Evolutionary conservation across 2,329 filamentous ascomycete species (phyloP).

Genomic region (Talaromyces pinophilus): DNA sequence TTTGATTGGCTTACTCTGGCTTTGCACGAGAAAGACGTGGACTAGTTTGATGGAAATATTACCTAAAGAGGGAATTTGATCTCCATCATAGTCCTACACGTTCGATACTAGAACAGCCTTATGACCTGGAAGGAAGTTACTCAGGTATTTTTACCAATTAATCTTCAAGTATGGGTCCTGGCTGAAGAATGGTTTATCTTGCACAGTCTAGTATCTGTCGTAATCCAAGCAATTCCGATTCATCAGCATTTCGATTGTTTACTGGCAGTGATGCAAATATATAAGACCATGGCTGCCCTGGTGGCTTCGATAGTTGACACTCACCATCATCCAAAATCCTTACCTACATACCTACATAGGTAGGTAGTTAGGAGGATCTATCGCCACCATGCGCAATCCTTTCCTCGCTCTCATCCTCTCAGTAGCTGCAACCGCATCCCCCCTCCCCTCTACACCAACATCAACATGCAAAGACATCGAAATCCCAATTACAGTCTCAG

Average conservation of each 20-base stretch:
- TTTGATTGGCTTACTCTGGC: neutral
- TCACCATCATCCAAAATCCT: neutral
- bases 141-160: neutral
- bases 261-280: neutral
- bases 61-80: neutral
- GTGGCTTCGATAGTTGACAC: neutral
- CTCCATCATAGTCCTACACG: neutral
- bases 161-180: neutral
- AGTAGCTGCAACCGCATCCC: neutral
- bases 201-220: neutral
- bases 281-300: neutral
- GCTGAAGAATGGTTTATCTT: neutral
- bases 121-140: neutral
- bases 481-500: neutral
- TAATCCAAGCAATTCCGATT: neutral
- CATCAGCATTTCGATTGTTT: neutral
- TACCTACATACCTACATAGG: neutral
- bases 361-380: neutral
- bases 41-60: neutral
- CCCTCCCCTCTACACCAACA: neutral
- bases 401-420: neutral
- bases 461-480: neutral
- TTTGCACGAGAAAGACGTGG: neutral
- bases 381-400: neutral
- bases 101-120: neutral